phyloP scores from a whole-genome alignment of 192 early-diverging fungal species.

The Diversispora eburnea region DNA sequence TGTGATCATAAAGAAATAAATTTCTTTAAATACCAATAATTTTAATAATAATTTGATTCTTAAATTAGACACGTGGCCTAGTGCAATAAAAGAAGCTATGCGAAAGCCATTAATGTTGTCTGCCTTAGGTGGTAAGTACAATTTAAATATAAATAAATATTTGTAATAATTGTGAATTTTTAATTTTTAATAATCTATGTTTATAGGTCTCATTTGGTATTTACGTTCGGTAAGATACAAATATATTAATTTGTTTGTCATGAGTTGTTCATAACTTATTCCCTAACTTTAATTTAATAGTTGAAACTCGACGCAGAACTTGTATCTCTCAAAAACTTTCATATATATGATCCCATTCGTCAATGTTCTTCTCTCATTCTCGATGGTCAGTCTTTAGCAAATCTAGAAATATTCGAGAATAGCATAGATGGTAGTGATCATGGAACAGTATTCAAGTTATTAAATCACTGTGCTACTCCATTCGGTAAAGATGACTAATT shows the following conservation, averaged over 20 bases:
- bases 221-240: conserved; percentile 63
- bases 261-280: too few species aligned
- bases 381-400: conserved; percentile 90
- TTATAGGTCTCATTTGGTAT: conserved; percentile 81
- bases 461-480: conserved; percentile 83
- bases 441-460: conserved; percentile 81
- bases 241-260: neutral
- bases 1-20: too few species aligned
- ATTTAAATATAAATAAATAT: neutral
- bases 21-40: too few species aligned
- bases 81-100: conserved; percentile 39
- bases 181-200: conserved; percentile 38
- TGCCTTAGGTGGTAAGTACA: conserved; percentile 36
- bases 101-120: conserved; percentile 38
- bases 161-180: neutral
- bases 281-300: conserved; percentile 29
- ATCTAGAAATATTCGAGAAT: conserved; percentile 90
- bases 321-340: conserved; percentile 81
- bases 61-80: conserved; percentile 39
- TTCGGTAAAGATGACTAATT: conserved; percentile 55
- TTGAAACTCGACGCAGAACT: conserved; percentile 85
- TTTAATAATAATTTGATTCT: too few species aligned
- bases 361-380: conserved; percentile 72
- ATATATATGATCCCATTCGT: conserved; percentile 79
- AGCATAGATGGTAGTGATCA: conserved; percentile 64